phyloP scores from a whole-genome alignment of 352 stramenopile species.

The Pythium phragmitis region DNA sequence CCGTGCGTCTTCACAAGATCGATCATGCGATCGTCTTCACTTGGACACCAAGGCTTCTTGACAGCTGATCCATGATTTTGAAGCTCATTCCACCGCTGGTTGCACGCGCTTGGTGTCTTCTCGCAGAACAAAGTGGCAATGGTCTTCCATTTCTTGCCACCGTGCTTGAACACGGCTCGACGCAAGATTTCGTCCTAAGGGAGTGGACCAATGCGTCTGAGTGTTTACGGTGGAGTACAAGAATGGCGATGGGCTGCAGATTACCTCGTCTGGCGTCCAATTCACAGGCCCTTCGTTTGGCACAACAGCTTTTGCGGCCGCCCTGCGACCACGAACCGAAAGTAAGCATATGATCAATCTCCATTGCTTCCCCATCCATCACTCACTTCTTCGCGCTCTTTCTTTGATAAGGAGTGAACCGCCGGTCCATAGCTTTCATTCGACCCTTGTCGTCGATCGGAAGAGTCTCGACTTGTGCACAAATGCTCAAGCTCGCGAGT shows the following conservation, averaged over 20 bases:
- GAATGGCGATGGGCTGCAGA: background rate
- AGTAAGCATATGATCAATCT: conserved; percentile 9
- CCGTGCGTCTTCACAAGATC: conserved; percentile 57
- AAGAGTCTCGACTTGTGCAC: conserved; percentile 10
- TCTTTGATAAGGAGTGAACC: conserved; percentile 31
- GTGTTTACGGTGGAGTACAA: background rate
- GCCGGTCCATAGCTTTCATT: conserved; percentile 28
- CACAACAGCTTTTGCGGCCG: background rate
- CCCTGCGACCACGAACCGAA: conserved; percentile 4
- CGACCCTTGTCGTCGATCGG: background rate
- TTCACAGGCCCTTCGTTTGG: background rate
- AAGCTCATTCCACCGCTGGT: conserved; percentile 66
- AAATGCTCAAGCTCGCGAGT: conserved; percentile 9
- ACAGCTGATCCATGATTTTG: conserved; percentile 56
- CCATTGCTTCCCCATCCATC: conserved; percentile 18
- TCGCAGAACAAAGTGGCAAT: conserved; percentile 54
- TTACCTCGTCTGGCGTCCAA: conserved; percentile 52
- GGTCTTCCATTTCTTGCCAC: conserved; percentile 79
- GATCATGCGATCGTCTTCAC: conserved; percentile 66
- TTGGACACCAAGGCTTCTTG: conserved; percentile 65
- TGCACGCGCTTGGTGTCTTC: conserved; percentile 55
- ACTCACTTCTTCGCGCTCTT: conserved; percentile 31
- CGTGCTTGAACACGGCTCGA: conserved; percentile 63
- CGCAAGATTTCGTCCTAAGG: conserved; percentile 61
- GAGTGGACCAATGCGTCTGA: background rate